phyloP scores from a whole-genome alignment of 208 protist genomes.

The Trypanosoma brucei region DNA sequence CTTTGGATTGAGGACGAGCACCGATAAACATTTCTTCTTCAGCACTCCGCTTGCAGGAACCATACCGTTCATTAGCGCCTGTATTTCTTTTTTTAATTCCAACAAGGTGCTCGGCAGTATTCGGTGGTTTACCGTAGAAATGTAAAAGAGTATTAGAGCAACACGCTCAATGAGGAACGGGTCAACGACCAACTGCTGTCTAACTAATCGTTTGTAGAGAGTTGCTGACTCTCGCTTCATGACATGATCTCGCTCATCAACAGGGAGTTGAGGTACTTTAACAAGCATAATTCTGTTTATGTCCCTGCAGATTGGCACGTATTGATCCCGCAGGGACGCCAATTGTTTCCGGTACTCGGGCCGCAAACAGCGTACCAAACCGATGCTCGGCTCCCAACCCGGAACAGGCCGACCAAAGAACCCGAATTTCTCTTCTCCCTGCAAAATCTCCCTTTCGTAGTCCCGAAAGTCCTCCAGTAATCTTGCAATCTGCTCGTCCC shows the following conservation, averaged over 20 bases:
- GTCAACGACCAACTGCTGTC: slow-evolving; percentile 51
- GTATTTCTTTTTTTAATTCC: slow-evolving; percentile 34
- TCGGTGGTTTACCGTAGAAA: slow-evolving; percentile 33
- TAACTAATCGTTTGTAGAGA: slow-evolving; percentile 45
- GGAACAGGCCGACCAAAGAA: slow-evolving; percentile 16
- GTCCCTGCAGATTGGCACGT: slow-evolving; percentile 31
- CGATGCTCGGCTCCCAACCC: slow-evolving; percentile 23
- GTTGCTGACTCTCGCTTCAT: slow-evolving; percentile 40
- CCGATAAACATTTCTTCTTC: too few species aligned
- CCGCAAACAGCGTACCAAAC: slow-evolving; percentile 29
- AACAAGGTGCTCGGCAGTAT: slow-evolving; percentile 26
- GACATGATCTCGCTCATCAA: slow-evolving; percentile 12
- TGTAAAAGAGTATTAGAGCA: slow-evolving; percentile 36
- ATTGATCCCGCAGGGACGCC: slow-evolving; percentile 33
- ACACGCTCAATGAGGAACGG: slow-evolving; percentile 35
- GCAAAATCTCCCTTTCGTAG: background rate
- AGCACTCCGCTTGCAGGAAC: too few species aligned
- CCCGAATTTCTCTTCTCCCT: slow-evolving; percentile 32
- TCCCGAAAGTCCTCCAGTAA: slow-evolving; percentile 40
- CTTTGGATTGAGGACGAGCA: too few species aligned
- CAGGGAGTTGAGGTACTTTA: slow-evolving; percentile 19
- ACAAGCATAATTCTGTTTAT: slow-evolving; percentile 35
- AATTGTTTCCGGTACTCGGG: slow-evolving; percentile 29
- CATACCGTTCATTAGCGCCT: slow-evolving; percentile 4
- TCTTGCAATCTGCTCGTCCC: slow-evolving; percentile 58